Conservation (phyloP, 768 basidiomycete genomes). For the Phlebiopsis flavidoalba region DNA sequence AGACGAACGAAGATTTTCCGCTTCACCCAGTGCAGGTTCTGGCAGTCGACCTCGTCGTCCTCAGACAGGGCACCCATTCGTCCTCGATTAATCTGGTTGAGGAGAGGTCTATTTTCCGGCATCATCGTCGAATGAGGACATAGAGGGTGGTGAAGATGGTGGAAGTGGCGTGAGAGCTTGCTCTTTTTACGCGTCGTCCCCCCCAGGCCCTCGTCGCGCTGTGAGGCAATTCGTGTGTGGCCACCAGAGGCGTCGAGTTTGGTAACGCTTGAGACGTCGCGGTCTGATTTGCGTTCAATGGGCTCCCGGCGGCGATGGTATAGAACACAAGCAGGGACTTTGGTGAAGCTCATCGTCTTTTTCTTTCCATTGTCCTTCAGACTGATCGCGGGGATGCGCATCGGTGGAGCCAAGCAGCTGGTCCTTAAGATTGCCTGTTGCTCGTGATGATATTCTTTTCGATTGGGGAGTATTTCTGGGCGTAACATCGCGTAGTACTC, state of each 20-base stretch:
- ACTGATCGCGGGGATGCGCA: constrained; percentile 13
- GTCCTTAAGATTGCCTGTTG: neutral
- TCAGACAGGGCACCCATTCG: constrained; percentile 7
- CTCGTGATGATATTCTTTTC: constrained; percentile 5
- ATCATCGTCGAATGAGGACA: constrained; percentile 9
- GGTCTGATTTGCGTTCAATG: neutral
- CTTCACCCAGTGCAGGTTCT: neutral
- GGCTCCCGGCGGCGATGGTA: neutral
- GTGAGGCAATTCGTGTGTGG: neutral
- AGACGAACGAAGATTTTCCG: neutral
- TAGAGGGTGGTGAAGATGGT: constrained; percentile 20
- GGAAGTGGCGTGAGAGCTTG: constrained; percentile 21
- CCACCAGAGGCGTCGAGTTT: constrained; percentile 1
- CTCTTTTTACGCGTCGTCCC: constrained; percentile 5
- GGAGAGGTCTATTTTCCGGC: neutral
- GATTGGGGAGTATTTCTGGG: constrained; percentile 22
- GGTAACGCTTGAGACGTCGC: neutral
- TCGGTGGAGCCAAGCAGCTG: neutral
- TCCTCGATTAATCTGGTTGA: neutral
- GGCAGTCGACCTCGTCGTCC: neutral
- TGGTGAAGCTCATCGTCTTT: neutral
- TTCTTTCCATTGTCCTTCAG: neutral
- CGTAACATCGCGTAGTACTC: constrained; percentile 20
- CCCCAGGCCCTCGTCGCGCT: neutral
- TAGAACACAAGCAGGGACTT: neutral